phyloP scores from a whole-genome alignment of 805 yeast genomes.

The Zygoascus tannicola region DNA sequence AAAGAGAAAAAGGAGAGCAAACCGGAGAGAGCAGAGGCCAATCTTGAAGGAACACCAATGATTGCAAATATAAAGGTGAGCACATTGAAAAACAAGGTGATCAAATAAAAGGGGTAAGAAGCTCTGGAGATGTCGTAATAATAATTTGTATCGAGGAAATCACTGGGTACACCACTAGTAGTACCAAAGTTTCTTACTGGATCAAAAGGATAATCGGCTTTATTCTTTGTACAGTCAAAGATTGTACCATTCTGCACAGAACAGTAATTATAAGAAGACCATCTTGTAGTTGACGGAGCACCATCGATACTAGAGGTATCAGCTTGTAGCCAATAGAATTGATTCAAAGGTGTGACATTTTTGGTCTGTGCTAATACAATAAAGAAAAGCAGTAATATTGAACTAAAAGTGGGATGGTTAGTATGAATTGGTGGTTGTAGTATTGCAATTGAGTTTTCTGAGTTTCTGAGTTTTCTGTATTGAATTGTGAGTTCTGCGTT shows the following conservation, averaged over 20 bases:
- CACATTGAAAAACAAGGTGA: slow-evolving; percentile 48
- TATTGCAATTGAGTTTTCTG: too few species aligned
- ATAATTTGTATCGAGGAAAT: slow-evolving; percentile 40
- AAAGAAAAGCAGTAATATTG: slow-evolving; percentile 49
- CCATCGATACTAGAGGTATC: slow-evolving; percentile 48
- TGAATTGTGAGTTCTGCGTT: too few species aligned
- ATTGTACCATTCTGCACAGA: slow-evolving; percentile 40
- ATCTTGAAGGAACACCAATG: slow-evolving; percentile 19
- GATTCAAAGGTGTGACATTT: slow-evolving; percentile 43
- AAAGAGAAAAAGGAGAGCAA: slow-evolving; percentile 20
- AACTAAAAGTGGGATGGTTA: slow-evolving; percentile 21
- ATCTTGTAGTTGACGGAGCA: slow-evolving; percentile 44
- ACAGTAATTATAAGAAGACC: slow-evolving; percentile 74
- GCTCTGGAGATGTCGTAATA: slow-evolving; percentile 62
- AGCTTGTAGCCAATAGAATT: slow-evolving; percentile 74
- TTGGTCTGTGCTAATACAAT: slow-evolving; percentile 58
- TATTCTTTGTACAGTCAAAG: slow-evolving; percentile 41
- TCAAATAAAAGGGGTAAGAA: slow-evolving; percentile 53
- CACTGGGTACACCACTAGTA: slow-evolving; percentile 41
- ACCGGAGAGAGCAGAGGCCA: slow-evolving; percentile 22
- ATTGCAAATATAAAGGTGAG: slow-evolving; percentile 35
- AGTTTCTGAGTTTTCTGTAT: too few species aligned
- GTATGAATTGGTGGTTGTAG: too few species aligned
- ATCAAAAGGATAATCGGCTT: slow-evolving; percentile 78
- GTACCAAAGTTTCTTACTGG: slow-evolving; percentile 67